Evolutionary conservation across 305 asterid species (phyloP).

Genomic region (Fraxinus dipetala): DNA sequence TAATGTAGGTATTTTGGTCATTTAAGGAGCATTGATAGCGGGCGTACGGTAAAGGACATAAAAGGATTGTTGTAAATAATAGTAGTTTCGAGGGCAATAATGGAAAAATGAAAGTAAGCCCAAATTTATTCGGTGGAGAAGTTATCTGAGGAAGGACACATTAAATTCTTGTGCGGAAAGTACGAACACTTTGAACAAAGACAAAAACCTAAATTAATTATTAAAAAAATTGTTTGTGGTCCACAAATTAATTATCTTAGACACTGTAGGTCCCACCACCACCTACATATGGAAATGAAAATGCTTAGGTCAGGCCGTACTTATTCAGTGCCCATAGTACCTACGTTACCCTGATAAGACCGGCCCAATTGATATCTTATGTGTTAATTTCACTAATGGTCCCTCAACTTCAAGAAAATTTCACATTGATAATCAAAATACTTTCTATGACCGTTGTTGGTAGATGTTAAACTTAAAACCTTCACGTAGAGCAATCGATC

Average conservation of each 20-base stretch:
- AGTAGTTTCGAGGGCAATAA: slow-evolving; percentile 36
- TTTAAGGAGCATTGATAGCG: neutral
- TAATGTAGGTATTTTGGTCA: slow-evolving; percentile 21
- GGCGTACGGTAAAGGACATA: slow-evolving; percentile 71
- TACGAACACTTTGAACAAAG: slow-evolving; percentile 37
- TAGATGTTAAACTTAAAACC: neutral
- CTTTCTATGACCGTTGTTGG: neutral
- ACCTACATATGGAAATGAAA: neutral
- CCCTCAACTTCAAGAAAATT: neutral
- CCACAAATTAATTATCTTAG: slow-evolving; percentile 2
- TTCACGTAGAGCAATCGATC: neutral
- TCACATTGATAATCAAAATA: neutral
- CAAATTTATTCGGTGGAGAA: slow-evolving; percentile 62
- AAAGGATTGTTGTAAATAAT: slow-evolving; percentile 19
- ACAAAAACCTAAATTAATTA: neutral
- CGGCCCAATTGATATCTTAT: slow-evolving; percentile 25
- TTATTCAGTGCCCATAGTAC: slow-evolving; percentile 38
- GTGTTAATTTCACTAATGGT: neutral
- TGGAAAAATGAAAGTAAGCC: slow-evolving; percentile 28
- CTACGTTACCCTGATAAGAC: slow-evolving; percentile 54
- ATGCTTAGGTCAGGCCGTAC: slow-evolving; percentile 46
- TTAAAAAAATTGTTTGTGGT: neutral
- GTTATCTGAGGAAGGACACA: slow-evolving; percentile 82
- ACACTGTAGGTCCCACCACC: neutral
- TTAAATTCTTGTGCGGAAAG: slow-evolving; percentile 43